Conservation (phyloP, 1,139 yeast genomes). For the Chernovozyma aurita region DNA sequence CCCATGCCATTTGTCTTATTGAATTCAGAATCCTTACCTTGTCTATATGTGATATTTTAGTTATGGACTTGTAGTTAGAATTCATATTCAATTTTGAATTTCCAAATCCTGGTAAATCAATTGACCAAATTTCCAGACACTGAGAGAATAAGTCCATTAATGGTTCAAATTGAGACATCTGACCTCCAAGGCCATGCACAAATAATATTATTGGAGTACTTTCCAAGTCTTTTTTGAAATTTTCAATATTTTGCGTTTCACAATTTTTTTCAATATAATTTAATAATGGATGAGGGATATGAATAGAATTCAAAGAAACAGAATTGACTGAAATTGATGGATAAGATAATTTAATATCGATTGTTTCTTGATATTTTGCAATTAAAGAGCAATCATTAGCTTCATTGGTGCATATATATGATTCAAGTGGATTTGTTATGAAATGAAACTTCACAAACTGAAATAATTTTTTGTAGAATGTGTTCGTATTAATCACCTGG, state of each 20-base stretch:
- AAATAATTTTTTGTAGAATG: conserved; percentile 19
- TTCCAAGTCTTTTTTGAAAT: conserved; percentile 29
- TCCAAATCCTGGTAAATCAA: conserved; percentile 80
- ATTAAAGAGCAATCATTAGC: conserved; percentile 55
- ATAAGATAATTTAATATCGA: conserved; percentile 27
- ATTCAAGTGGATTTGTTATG: conserved; percentile 33
- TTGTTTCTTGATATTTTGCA: conserved; percentile 42
- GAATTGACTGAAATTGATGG: conserved; percentile 26
- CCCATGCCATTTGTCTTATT: conserved; percentile 31
- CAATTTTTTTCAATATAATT: conserved; percentile 42
- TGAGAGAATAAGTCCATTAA: conserved; percentile 61
- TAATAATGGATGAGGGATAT: conserved; percentile 50
- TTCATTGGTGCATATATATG: conserved; percentile 34
- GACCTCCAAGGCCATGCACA: conserved; percentile 78
- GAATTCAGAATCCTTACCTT: conserved; percentile 26
- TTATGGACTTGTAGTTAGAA: conserved; percentile 16
- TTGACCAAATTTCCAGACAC: conserved; percentile 56
- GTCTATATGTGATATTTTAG: conserved; percentile 22
- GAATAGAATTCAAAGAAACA: conserved; percentile 39
- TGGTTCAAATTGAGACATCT: conserved; percentile 66
- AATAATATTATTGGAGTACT: conserved; percentile 57
- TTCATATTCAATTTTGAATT: conserved; percentile 33
- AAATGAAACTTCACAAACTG: conserved; percentile 25
- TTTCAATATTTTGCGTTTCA: conserved; percentile 17
- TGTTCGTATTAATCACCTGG: conserved; percentile 17